Conservation (phyloP, 148 eudicot genomes). For the Camellia japonica region DNA sequence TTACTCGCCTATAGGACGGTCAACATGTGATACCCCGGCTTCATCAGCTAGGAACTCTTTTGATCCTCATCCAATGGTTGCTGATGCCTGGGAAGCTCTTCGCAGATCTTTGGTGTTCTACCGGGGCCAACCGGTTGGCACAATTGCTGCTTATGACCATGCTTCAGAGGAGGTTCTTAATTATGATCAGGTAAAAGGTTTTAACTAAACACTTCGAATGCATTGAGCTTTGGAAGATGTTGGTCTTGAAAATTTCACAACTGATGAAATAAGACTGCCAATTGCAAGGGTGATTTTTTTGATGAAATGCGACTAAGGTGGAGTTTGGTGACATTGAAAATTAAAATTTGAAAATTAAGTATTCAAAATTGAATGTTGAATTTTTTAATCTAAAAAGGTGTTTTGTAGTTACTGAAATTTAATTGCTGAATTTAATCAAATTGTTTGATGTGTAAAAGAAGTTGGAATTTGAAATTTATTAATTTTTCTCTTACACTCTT, state of each 20-base stretch:
- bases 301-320: background rate
- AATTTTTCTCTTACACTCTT: too few relatives aligned
- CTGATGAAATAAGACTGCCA: background rate
- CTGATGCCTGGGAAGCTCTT: constrained; percentile 99
- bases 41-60: constrained; percentile 87
- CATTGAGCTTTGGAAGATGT: background rate
- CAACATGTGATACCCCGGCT: constrained; percentile 81
- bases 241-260: constrained; percentile 2
- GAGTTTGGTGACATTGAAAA: too few relatives aligned
- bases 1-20: constrained; percentile 82
- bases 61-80: constrained; percentile 98
- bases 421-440: too few relatives aligned
- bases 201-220: background rate
- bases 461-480: too few relatives aligned
- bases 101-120: constrained; percentile 78
- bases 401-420: too few relatives aligned
- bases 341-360: too few relatives aligned
- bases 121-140: constrained; percentile 91
- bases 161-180: constrained; percentile 94
- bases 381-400: too few relatives aligned
- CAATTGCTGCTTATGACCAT: constrained; percentile 94
- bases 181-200: constrained; percentile 77
- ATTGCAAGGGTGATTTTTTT: background rate
- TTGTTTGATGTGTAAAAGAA: too few relatives aligned
- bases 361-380: too few relatives aligned